Evolutionary conservation across 768 basidiomycete genomes (phyloP).

Genomic region (Calocera cornea): DNA sequence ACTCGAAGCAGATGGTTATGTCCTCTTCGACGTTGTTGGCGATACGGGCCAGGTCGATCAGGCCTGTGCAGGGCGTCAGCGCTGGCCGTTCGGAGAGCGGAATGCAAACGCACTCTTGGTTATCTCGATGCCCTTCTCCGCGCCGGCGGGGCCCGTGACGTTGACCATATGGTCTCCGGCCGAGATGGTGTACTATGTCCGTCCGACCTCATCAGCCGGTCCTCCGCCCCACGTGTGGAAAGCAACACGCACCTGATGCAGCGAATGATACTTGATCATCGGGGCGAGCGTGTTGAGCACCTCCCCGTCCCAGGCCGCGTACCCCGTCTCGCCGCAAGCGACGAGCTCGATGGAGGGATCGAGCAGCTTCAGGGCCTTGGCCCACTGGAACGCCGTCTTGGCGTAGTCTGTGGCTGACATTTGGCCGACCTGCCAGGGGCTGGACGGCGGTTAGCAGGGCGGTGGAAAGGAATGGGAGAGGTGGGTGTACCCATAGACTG

Average conservation of each 20-base stretch:
- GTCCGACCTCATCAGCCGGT: neutral
- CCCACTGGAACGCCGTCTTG: conserved; percentile 45
- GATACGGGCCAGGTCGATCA: conserved; percentile 37
- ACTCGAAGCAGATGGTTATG: conserved; percentile 33
- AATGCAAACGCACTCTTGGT: conserved; percentile 26
- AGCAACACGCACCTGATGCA: conserved; percentile 23
- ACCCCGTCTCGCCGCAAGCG: conserved; percentile 35
- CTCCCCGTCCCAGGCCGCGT: conserved; percentile 30
- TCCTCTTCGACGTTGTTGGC: conserved; percentile 13
- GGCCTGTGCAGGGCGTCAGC: conserved; percentile 1
- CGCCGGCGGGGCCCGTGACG: conserved; percentile 40
- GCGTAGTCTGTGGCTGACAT: conserved; percentile 42
- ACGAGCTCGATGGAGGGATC: conserved; percentile 44
- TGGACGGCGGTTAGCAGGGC: conserved; percentile 16
- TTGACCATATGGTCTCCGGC: conserved; percentile 38
- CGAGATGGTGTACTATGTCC: conserved; percentile 29
- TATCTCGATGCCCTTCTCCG: conserved; percentile 41
- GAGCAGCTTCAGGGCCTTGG: conserved; percentile 42
- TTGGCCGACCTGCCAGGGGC: conserved; percentile 39
- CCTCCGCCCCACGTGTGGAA: neutral
- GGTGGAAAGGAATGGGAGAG: neutral
- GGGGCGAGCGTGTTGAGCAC: conserved; percentile 25
- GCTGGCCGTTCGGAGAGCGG: neutral
- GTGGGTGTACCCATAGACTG: neutral
- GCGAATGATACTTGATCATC: conserved; percentile 39